Evolutionary conservation across 306 rosid species (phyloP), one percentile per base, ranked within the genome.

Genomic region (Neltuma alba): DNA sequence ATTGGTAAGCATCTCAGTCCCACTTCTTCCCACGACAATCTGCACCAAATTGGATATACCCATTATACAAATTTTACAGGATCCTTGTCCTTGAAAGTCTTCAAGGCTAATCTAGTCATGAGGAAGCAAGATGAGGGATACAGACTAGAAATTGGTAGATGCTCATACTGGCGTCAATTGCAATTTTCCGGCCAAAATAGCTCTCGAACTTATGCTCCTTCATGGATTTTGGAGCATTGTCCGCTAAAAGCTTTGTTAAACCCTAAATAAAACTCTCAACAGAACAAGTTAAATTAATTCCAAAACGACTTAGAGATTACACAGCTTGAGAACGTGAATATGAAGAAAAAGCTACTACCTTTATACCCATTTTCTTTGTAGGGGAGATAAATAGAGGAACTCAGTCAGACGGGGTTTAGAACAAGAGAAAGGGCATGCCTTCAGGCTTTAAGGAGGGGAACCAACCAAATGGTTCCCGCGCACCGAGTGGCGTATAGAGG

Each of bases 121-220:
- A 12, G 7, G 36, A 52, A 28, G 20, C 14, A 33, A 68, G 37
- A 23, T 34, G 20, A 60, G 72, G 31, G 23, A 30, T 52, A 65
- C 94, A 21, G 6, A 95, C 99, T 70, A 95, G 99, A 54, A 95
- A 95, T 88, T 95, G 99, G 80, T 95, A 95, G 79, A 95, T 95
- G 90, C 99, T 95, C 99, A 92, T 95, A 86, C 99, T 92, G 42
- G 99, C 98, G 81, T 95, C 99, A 61, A 92, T 80, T 72, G 99
- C 97, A 28, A 95, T 92, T 85, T 92, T 95, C 5, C 99, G 97
- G n/a, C 97, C 98, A 60, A 92, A 95, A 64, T 89, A 95, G 80
- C 92, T 83, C 86, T 95, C 99, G 79, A 95, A 95, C 80, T 92
- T 95, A 80, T 91, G 91, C 89, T 95, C 98, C 77, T 91, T 95